Percentiles rank a stretch among this genome's conserved stretches.
Evolutionary conservation across 2,329 filamentous ascomycete species (phyloP).

Genomic region (Pestalotiopsis sp.): DNA sequence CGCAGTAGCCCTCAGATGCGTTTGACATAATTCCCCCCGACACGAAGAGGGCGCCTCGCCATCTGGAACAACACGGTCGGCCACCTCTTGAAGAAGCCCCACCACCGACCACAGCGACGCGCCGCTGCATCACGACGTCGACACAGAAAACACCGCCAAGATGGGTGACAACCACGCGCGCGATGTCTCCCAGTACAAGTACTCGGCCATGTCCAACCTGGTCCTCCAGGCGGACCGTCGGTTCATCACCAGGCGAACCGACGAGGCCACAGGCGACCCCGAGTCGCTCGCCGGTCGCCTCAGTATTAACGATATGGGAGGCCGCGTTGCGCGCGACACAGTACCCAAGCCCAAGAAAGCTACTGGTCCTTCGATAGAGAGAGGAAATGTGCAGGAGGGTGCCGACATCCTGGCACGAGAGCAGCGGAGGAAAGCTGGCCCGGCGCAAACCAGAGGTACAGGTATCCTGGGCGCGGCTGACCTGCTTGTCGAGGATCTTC

Average conservation of each 20-base stretch:
- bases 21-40: slow-evolving; percentile 15
- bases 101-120: slow-evolving; percentile 15
- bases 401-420: slow-evolving; percentile 82
- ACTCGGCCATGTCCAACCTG: slow-evolving; percentile 99
- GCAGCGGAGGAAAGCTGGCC: slow-evolving; percentile 80
- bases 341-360: slow-evolving; percentile 82
- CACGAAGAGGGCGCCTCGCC: slow-evolving; percentile 27
- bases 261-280: slow-evolving; percentile 95
- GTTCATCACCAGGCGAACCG: slow-evolving; percentile 87
- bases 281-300: slow-evolving; percentile 95
- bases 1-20: slow-evolving; percentile 24
- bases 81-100: slow-evolving; percentile 21
- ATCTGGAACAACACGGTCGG: slow-evolving; percentile 30
- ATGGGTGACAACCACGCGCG: slow-evolving; percentile 74
- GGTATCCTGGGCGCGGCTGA: slow-evolving; percentile 85
- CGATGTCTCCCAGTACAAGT: slow-evolving; percentile 97
- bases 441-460: slow-evolving; percentile 68
- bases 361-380: slow-evolving; percentile 69
- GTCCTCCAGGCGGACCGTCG: slow-evolving; percentile 99
- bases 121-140: slow-evolving; percentile 10
- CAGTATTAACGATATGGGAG: slow-evolving; percentile 93
- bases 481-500: slow-evolving; percentile 85
- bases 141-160: slow-evolving; percentile 32
- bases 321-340: slow-evolving; percentile 75
- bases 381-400: slow-evolving; percentile 77